Conservation (phyloP, 2,329 filamentous ascomycete species). For the Cercospora janseana region DNA sequence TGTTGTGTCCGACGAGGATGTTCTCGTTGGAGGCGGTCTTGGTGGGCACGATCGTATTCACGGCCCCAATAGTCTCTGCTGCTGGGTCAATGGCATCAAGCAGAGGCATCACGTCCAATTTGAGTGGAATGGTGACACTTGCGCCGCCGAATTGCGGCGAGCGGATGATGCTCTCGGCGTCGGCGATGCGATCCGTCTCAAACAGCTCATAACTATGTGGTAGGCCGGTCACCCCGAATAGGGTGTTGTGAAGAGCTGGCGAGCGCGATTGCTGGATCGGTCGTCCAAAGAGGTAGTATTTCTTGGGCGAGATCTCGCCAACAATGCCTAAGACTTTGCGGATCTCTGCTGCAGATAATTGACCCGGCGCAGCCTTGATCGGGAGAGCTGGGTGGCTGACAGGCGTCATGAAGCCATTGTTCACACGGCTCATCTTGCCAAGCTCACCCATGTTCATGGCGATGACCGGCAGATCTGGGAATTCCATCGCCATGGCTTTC, state of each 20-base stretch:
- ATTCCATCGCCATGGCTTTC: constrained; percentile 66
- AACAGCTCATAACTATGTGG: constrained; percentile 76
- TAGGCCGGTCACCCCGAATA: constrained; percentile 74
- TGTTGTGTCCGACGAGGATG: constrained; percentile 78
- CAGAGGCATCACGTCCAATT: constrained; percentile 78
- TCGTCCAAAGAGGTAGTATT: constrained; percentile 84
- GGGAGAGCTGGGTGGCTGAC: constrained; percentile 88
- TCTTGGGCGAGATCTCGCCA: constrained; percentile 70
- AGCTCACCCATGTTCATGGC: constrained; percentile 90
- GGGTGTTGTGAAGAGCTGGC: constrained; percentile 81
- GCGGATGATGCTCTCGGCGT: constrained; percentile 65
- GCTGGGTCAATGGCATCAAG: constrained; percentile 78
- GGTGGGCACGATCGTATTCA: constrained; percentile 82
- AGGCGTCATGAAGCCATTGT: constrained; percentile 91
- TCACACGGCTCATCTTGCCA: constrained; percentile 84
- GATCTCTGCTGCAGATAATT: constrained; percentile 87
- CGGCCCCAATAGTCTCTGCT: constrained; percentile 79
- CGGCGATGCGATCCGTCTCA: constrained; percentile 67
- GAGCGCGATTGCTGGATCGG: constrained; percentile 81
- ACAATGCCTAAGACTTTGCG: constrained; percentile 73
- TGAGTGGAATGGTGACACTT: constrained; percentile 93
- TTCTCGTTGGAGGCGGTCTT: constrained; percentile 41
- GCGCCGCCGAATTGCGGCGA: constrained; percentile 80
- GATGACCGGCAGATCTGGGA: constrained; percentile 75
- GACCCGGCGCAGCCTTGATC: constrained; percentile 89